A percentile compares a stretch with the other conserved stretches of the same genome.
Evolutionary conservation across 345 rosid genomes (phyloP).

Genomic region (Acer campestre): DNA sequence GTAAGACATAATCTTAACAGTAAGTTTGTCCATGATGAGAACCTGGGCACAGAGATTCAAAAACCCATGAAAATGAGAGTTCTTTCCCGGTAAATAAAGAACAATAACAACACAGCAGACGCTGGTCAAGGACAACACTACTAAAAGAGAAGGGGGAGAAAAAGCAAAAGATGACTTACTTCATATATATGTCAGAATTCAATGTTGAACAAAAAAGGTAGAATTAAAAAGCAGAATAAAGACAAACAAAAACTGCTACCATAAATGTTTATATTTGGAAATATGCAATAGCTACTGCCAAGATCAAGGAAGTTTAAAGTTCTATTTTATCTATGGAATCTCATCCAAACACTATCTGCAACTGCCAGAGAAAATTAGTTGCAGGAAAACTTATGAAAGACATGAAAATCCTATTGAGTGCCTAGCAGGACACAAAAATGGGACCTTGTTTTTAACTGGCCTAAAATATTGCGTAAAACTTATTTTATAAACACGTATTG

Average conservation of each 20-base stretch:
- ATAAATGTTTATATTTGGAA: background rate
- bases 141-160: background rate
- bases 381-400: background rate
- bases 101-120: background rate
- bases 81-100: background rate
- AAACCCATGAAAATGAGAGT: background rate
- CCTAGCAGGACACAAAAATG: background rate
- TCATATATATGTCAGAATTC: background rate
- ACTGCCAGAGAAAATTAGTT: slow-evolving; percentile 1
- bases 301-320: background rate
- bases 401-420: background rate
- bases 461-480: background rate
- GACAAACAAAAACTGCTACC: background rate
- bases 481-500: background rate
- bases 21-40: slow-evolving; percentile 92
- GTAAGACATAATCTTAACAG: slow-evolving; percentile 91
- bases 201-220: background rate
- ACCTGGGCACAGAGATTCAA: slow-evolving; percentile 50
- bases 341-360: background rate
- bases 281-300: background rate
- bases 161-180: background rate
- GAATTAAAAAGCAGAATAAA: background rate
- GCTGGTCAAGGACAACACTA: background rate
- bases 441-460: background rate
- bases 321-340: background rate